A percentile compares a stretch with the other conserved stretches of the same genome.
phyloP scores from a whole-genome alignment of 805 yeast genomes.

The Aciculoconidium aculeatum region DNA sequence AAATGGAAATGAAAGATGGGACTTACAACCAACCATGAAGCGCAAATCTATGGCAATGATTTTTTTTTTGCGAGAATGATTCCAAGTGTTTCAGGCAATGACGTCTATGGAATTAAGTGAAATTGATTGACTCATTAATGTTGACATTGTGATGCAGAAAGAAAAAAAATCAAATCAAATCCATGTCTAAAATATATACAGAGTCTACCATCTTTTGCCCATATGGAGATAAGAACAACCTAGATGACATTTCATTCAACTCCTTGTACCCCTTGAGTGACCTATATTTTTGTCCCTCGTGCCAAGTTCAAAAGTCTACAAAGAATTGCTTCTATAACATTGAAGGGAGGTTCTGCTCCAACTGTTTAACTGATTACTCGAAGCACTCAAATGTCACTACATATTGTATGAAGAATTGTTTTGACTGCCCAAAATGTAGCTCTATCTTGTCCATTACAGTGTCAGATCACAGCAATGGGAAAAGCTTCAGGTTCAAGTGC shows the following conservation, averaged over 20 bases:
- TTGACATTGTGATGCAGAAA: too few relatives aligned
- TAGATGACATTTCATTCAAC: conserved; percentile 6
- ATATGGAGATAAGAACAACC: conserved; percentile 5
- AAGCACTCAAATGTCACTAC: conserved; percentile 13
- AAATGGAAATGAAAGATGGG: too few relatives aligned
- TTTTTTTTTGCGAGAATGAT: too few relatives aligned
- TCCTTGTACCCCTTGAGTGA: conserved; percentile 16
- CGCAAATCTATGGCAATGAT: too few relatives aligned
- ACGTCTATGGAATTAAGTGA: too few relatives aligned
- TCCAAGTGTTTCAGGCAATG: too few relatives aligned
- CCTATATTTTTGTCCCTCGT: conserved; percentile 31
- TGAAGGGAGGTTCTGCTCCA: conserved; percentile 30
- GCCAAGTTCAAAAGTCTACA: conserved; percentile 25
- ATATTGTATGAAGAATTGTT: conserved; percentile 33
- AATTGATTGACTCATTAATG: too few relatives aligned
- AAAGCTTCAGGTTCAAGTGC: conserved; percentile 36
- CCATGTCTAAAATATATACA: conserved; percentile 20
- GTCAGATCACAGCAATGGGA: conserved; percentile 19
- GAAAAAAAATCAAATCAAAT: too few relatives aligned
- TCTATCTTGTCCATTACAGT: conserved; percentile 20
- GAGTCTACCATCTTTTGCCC: conserved; percentile 19
- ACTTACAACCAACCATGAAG: too few relatives aligned
- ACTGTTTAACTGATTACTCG: conserved; percentile 32
- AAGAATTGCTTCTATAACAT: conserved; percentile 20
- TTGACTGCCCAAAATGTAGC: conserved; percentile 32